Conservation (phyloP, 2,329 filamentous ascomycete genomes). For the Stachybotrys chlorohalonatus region DNA sequence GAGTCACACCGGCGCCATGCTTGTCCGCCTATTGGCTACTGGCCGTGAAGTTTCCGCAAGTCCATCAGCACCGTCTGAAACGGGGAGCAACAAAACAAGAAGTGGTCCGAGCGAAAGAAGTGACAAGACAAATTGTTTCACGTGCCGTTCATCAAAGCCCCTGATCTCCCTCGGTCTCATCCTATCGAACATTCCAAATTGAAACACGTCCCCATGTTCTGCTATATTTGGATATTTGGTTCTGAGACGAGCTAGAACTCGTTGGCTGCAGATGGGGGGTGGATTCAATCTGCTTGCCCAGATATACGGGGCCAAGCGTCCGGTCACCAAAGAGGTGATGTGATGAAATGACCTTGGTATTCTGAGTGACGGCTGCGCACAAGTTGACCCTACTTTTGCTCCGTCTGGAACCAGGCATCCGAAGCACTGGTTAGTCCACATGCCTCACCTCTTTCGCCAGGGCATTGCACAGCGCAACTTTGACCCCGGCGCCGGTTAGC, state of each 20-base stretch:
- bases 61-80: background rate
- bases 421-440: constrained; percentile 17
- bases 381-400: too few relatives aligned
- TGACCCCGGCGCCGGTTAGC: constrained; percentile 72
- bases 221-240: background rate
- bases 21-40: background rate
- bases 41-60: background rate
- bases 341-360: background rate
- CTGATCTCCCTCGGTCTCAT: background rate
- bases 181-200: background rate
- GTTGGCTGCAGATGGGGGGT: background rate
- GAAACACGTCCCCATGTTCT: background rate
- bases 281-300: background rate
- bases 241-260: background rate
- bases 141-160: background rate
- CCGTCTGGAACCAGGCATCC: too few relatives aligned
- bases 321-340: background rate
- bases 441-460: constrained; percentile 42
- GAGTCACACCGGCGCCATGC: background rate
- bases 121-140: background rate
- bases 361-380: background rate
- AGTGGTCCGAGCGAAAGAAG: background rate
- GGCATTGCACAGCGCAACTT: constrained; percentile 71
- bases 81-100: background rate
- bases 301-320: background rate